Conservation (phyloP, 164 flowering plant species). For the Dillenia turbinata region DNA sequence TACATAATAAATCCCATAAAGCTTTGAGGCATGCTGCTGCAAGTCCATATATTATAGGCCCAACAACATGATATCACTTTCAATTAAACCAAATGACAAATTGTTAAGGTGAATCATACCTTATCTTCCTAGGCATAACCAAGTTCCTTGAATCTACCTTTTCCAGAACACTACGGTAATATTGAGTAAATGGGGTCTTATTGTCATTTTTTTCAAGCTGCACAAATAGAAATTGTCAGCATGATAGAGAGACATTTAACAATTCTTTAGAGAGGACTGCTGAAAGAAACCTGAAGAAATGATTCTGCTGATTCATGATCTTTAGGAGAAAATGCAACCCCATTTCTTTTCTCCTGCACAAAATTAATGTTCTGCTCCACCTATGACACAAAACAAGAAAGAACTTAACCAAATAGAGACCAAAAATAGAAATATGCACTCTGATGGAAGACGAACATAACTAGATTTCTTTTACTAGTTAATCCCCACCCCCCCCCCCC, state of each 20-base stretch:
- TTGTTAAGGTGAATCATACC: slow-evolving; percentile 13
- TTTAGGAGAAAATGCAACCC: slow-evolving; percentile 77
- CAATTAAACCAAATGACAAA: too few species aligned
- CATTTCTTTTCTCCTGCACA: slow-evolving; percentile 74
- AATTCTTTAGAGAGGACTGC: neutral
- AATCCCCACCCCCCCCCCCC: too few species aligned
- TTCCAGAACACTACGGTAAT: slow-evolving; percentile 43
- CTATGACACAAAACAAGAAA: slow-evolving; percentile 27
- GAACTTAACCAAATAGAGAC: neutral
- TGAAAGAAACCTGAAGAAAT: slow-evolving; percentile 69
- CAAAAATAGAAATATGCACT: neutral
- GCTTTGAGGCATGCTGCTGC: too few species aligned
- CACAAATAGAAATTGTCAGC: neutral
- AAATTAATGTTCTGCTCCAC: slow-evolving; percentile 79
- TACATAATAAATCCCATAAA: too few species aligned
- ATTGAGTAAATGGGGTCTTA: slow-evolving; percentile 41
- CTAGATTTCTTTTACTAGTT: too few species aligned
- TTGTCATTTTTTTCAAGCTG: slow-evolving; percentile 47
- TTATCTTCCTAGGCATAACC: slow-evolving; percentile 14
- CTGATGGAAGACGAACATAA: too few species aligned
- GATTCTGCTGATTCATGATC: slow-evolving; percentile 68
- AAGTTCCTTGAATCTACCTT: slow-evolving; percentile 44
- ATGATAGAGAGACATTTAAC: neutral
- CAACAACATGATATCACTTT: too few species aligned
- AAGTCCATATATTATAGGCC: too few species aligned